These are phyloP conservation scores for Funneliformis mosseae DNA, from an alignment of 192 early-diverging fungal genomes.

Conservation along the genomic window DNA sequence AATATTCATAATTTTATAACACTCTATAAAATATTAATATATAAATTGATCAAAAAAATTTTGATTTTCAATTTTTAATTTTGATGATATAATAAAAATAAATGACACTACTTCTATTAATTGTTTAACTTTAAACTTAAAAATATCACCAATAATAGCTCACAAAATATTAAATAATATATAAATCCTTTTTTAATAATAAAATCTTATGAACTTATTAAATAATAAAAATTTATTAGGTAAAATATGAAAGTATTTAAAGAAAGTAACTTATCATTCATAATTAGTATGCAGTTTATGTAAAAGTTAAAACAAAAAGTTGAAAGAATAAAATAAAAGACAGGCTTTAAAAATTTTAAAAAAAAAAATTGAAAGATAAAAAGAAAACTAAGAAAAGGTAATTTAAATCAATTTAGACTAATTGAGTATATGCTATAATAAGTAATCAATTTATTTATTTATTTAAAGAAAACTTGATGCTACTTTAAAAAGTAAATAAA, in stretches of 20 bases:
- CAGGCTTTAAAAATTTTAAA: slow-evolving; percentile 37
- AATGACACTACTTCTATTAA: not conserved
- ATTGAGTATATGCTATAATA: not conserved
- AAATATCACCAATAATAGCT: not conserved
- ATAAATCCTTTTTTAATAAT: not conserved
- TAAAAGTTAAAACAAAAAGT: slow-evolving; percentile 39
- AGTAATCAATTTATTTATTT: not conserved
- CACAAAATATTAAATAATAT: not conserved
- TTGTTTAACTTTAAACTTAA: not conserved
- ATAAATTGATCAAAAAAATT: not conserved
- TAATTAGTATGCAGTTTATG: slow-evolving; percentile 42
- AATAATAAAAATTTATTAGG: slow-evolving; percentile 22
- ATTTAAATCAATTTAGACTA: not conserved
- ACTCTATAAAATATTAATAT: not conserved
- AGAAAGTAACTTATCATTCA: slow-evolving; percentile 40
- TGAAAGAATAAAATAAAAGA: slow-evolving; percentile 46
- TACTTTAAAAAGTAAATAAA: slow-evolving; percentile 44
- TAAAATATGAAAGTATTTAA: slow-evolving; percentile 48
- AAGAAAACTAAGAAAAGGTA: not conserved
- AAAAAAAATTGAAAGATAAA: slow-evolving; percentile 29
- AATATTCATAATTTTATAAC: not conserved
- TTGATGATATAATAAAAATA: slow-evolving; percentile 2
- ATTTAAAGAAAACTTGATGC: slow-evolving; percentile 44
- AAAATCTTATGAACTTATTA: not conserved
- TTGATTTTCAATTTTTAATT: too few relatives aligned